Base-by-base conservation (phyloP, 1,284 basidiomycete species). In the Ganoderma lingzhi region DNA sequence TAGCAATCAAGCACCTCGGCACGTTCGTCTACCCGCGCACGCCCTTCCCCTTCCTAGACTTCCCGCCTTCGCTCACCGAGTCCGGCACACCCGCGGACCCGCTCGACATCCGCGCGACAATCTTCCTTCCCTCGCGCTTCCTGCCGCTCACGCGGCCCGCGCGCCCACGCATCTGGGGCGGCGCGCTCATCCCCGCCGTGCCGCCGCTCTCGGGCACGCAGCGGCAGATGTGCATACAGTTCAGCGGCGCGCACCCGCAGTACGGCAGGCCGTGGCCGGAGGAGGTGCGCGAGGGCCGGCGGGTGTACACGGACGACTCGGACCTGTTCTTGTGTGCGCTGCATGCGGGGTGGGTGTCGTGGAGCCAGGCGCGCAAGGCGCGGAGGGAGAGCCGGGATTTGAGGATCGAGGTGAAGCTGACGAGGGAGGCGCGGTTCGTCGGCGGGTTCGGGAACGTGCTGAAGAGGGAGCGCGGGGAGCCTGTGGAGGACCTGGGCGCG, bases 301-400 rank as follows among this genome's bases (percentile, higher is more conserved):
- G 80, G n/a, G 78, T 92, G 63, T 93, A 93, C 79, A 94, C 91
- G 4, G 91, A 93, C 78, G 92, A 93, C 77, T 91, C 89, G 32
- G 88, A 92, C 71, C 76, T 94, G 66, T 86, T 94, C 67, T 77
- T 93, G 39, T 94, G 93, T 71, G 94, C 93, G 2, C 82, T 92
- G 32, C 93, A 94, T 73, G 84, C 90, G 2, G 89, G 86, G 2
- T 85, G 87, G 79, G 78, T 90, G 9, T 87, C 86, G 19, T 93
- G 91, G 92, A 86, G 84, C 72, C 85, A 83, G 2, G 83, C 88
- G 35, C 71, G 81, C 56, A 78, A 80, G 30, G 91, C 91, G 58
- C 80, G 86, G 63, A 76, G 77, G 71, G 83, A 85, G 72, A 86
- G 89, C 23, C 79, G 82, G 68, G 91, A 91, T 75, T 73, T 92